Conservation (phyloP, 768 basidiomycete species). For the Suillus hirtellus region DNA sequence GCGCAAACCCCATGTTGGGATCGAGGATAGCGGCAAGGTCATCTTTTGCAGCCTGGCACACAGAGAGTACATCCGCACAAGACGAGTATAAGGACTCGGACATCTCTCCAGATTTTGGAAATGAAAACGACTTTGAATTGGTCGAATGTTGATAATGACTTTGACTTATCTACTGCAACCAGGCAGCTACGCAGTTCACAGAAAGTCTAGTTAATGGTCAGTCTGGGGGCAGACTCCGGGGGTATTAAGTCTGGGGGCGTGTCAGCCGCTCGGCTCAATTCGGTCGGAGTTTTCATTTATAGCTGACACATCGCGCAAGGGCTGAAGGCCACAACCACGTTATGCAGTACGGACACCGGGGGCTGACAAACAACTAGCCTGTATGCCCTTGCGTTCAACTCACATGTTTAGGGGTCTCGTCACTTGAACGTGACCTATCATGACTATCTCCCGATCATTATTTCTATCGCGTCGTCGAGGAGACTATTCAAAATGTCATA, state of each 20-base stretch:
- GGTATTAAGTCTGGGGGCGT: too few relatives aligned
- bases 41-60: constrained; percentile 54
- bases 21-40: constrained; percentile 65
- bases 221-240: too few relatives aligned
- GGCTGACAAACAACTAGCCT: too few relatives aligned
- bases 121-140: neutral
- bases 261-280: too few relatives aligned
- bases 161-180: neutral
- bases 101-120: constrained; percentile 16
- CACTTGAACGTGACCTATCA: too few relatives aligned
- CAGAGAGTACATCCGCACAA: constrained; percentile 65
- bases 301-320: too few relatives aligned
- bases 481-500: neutral
- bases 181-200: neutral
- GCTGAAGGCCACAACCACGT: too few relatives aligned
- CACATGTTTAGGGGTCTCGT: too few relatives aligned
- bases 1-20: constrained; percentile 70
- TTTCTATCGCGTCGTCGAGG: neutral
- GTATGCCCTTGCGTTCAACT: too few relatives aligned
- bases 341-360: too few relatives aligned
- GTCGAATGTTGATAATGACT: neutral
- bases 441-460: neutral
- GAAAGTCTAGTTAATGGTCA: too few relatives aligned
- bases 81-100: constrained; percentile 53
- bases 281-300: too few relatives aligned